Evolutionary conservation across 2,329 filamentous ascomycete species (phyloP), one percentile per base, ranked within the genome.

Genomic region (Simplicillium aogashimaense): DNA sequence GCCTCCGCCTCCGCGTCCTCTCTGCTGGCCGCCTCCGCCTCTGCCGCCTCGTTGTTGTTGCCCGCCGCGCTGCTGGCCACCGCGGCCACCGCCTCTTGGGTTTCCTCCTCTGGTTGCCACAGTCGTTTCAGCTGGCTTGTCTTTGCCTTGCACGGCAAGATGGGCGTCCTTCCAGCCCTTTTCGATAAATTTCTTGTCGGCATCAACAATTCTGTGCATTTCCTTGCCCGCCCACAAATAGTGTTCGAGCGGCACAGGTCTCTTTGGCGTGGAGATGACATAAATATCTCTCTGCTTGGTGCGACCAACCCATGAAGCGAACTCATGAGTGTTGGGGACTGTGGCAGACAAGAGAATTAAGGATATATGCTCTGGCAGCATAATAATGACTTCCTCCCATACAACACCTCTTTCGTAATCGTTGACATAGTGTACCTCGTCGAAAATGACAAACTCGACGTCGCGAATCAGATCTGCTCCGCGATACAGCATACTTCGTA

Each of bases 201-300:
- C 76, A 52, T 94, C 86, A 12, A 98, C 92, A 52, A 98, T 95
- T 61, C 94, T 95, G 66, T 88, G 75, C 56, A 95, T 92, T 30
- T 81, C 78, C 59, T 95, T 97, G 43, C 83, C 84, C 4, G 88
- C 89, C 92, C 92, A 98, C 1, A 98, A 72, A 53, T 90, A 98
- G 59, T 98, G 92, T 53, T 98, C 92, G 2, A 98, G 67, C 1
- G 92, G 92, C 1, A 98, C 87, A 1, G 92, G 92, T 43, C 92
- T 78, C 61, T 98, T 98, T 0, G 89, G 82, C 0, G 92, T 98
- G 0, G 92, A 97, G 41, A 98, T 98, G 51, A 98, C 92, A 57
- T 97, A 98, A 29, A 98, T 97, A 53, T 98, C 86, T 63, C 95
- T 97, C 64, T 94, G 90, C 65, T 98, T 98, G 1, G 92, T 98